phyloP scores from a whole-genome alignment of 139 green algal genomes.

The Chlorella sp. region DNA sequence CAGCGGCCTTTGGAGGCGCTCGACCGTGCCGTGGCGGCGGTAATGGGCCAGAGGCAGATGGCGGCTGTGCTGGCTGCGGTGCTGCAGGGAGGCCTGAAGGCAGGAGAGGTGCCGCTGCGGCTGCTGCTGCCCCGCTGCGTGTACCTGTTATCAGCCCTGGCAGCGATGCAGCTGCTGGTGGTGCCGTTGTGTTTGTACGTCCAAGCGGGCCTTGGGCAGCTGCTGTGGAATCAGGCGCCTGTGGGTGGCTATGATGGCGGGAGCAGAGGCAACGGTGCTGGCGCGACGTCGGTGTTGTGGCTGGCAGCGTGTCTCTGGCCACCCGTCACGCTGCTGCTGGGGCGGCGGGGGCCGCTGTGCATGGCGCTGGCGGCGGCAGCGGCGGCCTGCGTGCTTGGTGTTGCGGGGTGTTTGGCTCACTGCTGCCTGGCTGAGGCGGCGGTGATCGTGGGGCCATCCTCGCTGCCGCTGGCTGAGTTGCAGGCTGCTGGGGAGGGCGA shows the following conservation, averaged over 20 bases:
- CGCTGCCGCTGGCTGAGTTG: not conserved
- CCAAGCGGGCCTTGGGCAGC: not conserved
- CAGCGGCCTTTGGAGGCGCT: not conserved
- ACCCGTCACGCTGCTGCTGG: not conserved
- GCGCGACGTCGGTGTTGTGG: too few relatives aligned
- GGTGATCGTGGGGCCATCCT: not conserved
- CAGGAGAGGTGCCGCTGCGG: not conserved
- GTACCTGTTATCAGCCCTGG: not conserved
- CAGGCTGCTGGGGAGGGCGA: too few relatives aligned
- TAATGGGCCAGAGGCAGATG: not conserved
- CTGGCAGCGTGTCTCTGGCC: not conserved
- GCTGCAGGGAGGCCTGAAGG: too few relatives aligned
- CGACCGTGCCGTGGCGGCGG: too few relatives aligned
- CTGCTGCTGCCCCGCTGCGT: conserved; percentile 1
- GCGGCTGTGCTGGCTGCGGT: too few relatives aligned
- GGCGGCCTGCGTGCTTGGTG: not conserved
- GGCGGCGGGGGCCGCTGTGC: not conserved
- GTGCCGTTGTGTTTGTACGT: too few relatives aligned
- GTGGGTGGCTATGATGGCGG: too few relatives aligned
- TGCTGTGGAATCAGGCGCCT: not conserved
- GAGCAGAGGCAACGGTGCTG: too few relatives aligned
- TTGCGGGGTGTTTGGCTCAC: not conserved
- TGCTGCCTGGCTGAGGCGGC: not conserved
- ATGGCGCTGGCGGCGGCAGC: not conserved
- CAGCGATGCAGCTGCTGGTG: too few relatives aligned